Conservation (phyloP, 1,284 basidiomycete species). For the Marasmius oreades region DNA sequence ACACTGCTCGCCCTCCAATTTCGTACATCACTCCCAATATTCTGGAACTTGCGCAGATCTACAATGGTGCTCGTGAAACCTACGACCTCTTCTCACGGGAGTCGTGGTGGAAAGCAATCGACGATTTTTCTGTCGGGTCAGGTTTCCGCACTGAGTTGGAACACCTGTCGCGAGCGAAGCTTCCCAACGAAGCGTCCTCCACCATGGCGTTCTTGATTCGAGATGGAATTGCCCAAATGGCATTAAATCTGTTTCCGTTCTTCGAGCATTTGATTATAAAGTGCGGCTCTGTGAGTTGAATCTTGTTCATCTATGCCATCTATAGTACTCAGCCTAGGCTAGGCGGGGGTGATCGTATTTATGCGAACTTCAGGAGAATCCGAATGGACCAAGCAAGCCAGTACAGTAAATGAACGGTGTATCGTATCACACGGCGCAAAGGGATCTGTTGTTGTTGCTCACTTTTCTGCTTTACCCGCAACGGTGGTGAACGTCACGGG, state of each 20-base stretch:
- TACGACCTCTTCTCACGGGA: constrained; percentile 47
- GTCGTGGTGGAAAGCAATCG: constrained; percentile 64
- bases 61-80: constrained; percentile 45
- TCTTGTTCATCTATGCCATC: neutral
- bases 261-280: constrained; percentile 83
- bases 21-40: constrained; percentile 78
- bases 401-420: constrained; percentile 41
- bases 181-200: constrained; percentile 36
- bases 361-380: constrained; percentile 49
- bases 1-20: constrained; percentile 39
- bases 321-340: neutral
- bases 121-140: constrained; percentile 58
- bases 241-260: constrained; percentile 75
- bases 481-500: constrained; percentile 77
- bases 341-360: constrained; percentile 59
- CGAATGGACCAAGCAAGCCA: constrained; percentile 46
- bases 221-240: constrained; percentile 74
- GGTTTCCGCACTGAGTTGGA: constrained; percentile 65
- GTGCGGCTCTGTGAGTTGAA: constrained; percentile 46
- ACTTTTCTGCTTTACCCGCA: constrained; percentile 61
- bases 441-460: constrained; percentile 57
- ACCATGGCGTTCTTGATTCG: constrained; percentile 59
- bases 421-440: constrained; percentile 51
- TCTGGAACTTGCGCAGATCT: constrained; percentile 70
- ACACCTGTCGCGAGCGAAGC: constrained; percentile 46